Evolutionary conservation across 768 basidiomycete species (phyloP).

Genomic region (Termitomyces heimii): DNA sequence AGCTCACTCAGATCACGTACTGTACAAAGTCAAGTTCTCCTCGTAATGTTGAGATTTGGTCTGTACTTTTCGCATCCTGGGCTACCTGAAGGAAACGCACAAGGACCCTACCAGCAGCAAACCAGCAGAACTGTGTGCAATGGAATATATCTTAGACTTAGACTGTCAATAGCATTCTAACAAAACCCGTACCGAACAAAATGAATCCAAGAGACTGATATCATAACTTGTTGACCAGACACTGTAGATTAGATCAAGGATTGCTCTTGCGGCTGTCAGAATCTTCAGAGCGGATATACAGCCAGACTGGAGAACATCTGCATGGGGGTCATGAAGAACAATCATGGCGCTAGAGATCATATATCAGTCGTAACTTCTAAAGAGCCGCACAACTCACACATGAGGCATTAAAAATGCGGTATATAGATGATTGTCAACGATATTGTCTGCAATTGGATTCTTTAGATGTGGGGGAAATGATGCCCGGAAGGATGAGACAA

Average conservation of each 20-base stretch:
- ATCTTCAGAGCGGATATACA: slow-evolving; percentile 70
- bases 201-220: slow-evolving; percentile 62
- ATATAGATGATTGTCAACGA: slow-evolving; percentile 58
- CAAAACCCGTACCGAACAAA: slow-evolving; percentile 45
- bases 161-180: not conserved
- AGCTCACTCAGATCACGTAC: slow-evolving; percentile 29
- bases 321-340: slow-evolving; percentile 73
- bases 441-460: slow-evolving; percentile 48
- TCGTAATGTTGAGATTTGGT: slow-evolving; percentile 53
- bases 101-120: slow-evolving; percentile 59
- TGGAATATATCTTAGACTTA: not conserved
- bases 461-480: slow-evolving; percentile 52
- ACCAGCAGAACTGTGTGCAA: slow-evolving; percentile 56
- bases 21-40: slow-evolving; percentile 65
- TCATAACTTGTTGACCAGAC: slow-evolving; percentile 71
- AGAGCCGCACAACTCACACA: slow-evolving; percentile 22
- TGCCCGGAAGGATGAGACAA: slow-evolving; percentile 49
- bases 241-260: slow-evolving; percentile 61
- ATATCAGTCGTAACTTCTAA: slow-evolving; percentile 2
- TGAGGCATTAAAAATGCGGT: slow-evolving; percentile 37
- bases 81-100: slow-evolving; percentile 63
- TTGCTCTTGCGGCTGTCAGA: slow-evolving; percentile 56
- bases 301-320: slow-evolving; percentile 47
- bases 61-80: slow-evolving; percentile 46
- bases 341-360: slow-evolving; percentile 48